A percentile compares a stretch with the other conserved stretches of the same genome.
These are phyloP conservation scores for Panaeolus cyanescens DNA, from an alignment of 768 basidiomycete species.

Conservation along the genomic window DNA sequence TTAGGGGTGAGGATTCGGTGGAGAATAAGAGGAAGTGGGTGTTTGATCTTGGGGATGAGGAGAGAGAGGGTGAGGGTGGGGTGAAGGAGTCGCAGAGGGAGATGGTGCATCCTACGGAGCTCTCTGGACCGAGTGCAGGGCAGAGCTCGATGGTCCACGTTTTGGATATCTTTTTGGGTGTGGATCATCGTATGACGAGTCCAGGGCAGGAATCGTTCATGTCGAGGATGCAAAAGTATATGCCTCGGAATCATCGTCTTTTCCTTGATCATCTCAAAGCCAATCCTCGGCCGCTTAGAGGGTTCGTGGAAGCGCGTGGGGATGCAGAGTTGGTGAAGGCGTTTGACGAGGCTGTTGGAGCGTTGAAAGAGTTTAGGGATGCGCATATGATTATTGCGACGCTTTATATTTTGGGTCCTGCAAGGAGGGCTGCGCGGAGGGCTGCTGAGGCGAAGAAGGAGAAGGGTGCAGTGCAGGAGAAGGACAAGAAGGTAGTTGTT, in stretches of 20 bases:
- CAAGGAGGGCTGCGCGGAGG: constrained; percentile 34
- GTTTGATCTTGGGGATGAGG: constrained; percentile 44
- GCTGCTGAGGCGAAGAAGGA: constrained; percentile 12
- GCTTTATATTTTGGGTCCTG: constrained; percentile 76
- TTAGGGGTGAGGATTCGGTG: constrained; percentile 68
- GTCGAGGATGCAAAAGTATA: constrained; percentile 76
- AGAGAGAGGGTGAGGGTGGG: too few species aligned
- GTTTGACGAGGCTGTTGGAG: constrained; percentile 64
- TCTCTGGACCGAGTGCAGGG: constrained; percentile 85
- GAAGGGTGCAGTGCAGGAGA: constrained; percentile 11
- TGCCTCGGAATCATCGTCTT: constrained; percentile 81
- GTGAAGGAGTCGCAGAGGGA: constrained; percentile 43
- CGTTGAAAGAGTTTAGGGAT: constrained; percentile 75
- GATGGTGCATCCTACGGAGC: constrained; percentile 47
- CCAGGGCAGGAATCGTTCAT: constrained; percentile 50
- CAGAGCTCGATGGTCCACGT: constrained; percentile 82
- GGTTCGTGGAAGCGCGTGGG: constrained; percentile 40
- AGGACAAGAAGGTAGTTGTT: constrained; percentile 30
- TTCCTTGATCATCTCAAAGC: constrained; percentile 69
- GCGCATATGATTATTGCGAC: constrained; percentile 77
- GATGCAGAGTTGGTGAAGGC: constrained; percentile 42
- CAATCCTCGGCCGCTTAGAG: constrained; percentile 62
- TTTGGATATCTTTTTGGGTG: constrained; percentile 73
- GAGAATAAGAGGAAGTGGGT: constrained; percentile 44
- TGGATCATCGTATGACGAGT: constrained; percentile 49